Percentiles rank a stretch among this genome's conserved stretches.
phyloP scores from a whole-genome alignment of 129 eudicot genomes.

The Dittrichia graveolens region DNA sequence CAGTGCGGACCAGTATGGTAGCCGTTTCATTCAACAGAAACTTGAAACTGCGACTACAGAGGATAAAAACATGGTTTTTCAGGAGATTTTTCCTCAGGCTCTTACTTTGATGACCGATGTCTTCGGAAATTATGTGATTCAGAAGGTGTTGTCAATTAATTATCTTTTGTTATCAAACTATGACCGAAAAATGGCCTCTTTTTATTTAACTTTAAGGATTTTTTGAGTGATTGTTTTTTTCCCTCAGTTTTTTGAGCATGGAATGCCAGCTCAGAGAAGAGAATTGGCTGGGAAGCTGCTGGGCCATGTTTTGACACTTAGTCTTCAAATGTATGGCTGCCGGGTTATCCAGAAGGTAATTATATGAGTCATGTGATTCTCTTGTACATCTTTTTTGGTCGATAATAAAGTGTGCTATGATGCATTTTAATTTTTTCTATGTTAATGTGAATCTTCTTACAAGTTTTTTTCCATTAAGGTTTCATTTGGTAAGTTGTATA shows the following conservation, averaged over 20 bases:
- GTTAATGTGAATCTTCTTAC: background rate
- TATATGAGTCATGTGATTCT: background rate
- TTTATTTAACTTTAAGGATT: background rate
- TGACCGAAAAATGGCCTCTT: background rate
- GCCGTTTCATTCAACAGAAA: conserved; percentile 92
- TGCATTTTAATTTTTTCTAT: background rate
- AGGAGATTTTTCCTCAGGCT: conserved; percentile 86
- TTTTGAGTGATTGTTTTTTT: background rate
- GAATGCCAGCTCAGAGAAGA: conserved; percentile 65
- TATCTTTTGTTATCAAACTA: background rate
- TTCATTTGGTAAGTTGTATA: background rate
- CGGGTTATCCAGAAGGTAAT: conserved; percentile 78
- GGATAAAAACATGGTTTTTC: conserved; percentile 81
- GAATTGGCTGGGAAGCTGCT: conserved; percentile 67
- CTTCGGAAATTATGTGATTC: conserved; percentile 88
- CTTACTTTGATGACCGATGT: conserved; percentile 93
- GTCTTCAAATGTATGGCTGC: conserved; percentile 83
- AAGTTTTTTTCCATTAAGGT: background rate
- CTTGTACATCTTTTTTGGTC: too few relatives aligned
- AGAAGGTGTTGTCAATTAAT: conserved; percentile 57
- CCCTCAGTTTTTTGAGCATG: conserved; percentile 74
- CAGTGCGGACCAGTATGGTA: conserved; percentile 95
- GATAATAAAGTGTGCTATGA: background rate
- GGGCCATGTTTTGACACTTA: conserved; percentile 66
- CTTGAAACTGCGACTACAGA: conserved; percentile 87